Evolutionary conservation across 164 flowering plant species (phyloP), one percentile per base, ranked within the genome.

Genomic region (Sextonia rubra): DNA sequence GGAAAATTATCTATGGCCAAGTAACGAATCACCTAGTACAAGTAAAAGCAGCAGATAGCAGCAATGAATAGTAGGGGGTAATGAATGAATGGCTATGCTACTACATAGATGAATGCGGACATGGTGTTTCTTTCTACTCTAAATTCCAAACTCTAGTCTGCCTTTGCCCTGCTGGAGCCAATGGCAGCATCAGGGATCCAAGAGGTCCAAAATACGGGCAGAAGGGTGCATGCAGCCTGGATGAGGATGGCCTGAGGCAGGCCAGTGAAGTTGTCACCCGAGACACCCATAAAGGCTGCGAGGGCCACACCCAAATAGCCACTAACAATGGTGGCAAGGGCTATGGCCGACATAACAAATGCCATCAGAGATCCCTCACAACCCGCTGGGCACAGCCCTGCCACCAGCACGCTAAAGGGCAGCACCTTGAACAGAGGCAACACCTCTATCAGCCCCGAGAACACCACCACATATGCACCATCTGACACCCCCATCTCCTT

Each of bases 321-420:
- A 71, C 97, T 88, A 26, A 93, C 84, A 47, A 96, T 90, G 30
- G 86, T 65, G 2, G 98, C 81, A 11, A 93, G 80, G 22, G 99
- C 93, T 11, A 89, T 52, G 9, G 94, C 85, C 9, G 99, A 93
- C 89, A 89, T 91, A 17, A 91, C 85, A 78, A 96, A 89, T 1
- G 99, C 98, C 97, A 96, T 93, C 1, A 96, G 62, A 68, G 99
- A 96, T 9, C 97, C 97, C 75, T 91, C 98, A 69, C 96, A 91
- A 3, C 98, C 99, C 0, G 79, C 83, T 3, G 98, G 99, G 66
- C 96, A 90, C 15, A 89, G 87, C 80, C 86, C 80, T 2, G 92
- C 95, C 66, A 89, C 79, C 23, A 89, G 72, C n/a, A 93, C 86
- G 52, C 79, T 88, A 71, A 91, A 90, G 0, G 99, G 99, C 11